phyloP scores from a whole-genome alignment of 2,329 filamentous ascomycete species.

The Diaporthe nobilis region DNA sequence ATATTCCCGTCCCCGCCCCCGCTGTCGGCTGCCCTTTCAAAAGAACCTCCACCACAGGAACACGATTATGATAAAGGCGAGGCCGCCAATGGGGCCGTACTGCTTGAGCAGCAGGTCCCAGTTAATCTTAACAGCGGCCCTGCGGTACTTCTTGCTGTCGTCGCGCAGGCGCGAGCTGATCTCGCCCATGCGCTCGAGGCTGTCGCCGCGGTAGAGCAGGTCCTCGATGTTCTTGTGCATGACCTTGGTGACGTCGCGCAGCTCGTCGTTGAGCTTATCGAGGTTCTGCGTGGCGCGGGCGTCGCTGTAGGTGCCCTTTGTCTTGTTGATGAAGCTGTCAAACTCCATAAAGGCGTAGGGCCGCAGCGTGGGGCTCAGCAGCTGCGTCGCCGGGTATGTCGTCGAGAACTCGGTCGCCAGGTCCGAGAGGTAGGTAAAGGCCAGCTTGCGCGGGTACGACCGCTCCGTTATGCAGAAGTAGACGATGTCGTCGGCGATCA shows the following conservation, averaged over 20 bases:
- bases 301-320: conserved; percentile 94
- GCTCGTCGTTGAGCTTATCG: conserved; percentile 95
- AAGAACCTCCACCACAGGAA: conserved; percentile 97
- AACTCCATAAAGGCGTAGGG: conserved; percentile 99
- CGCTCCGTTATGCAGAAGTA: conserved; percentile 95
- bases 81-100: conserved; percentile 90
- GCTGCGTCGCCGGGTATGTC: conserved; percentile 81
- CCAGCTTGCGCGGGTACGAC: conserved; percentile 96
- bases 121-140: conserved; percentile 94
- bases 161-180: conserved; percentile 89
- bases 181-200: conserved; percentile 96
- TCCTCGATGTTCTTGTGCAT: conserved; percentile 99
- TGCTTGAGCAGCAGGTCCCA: conserved; percentile 98
- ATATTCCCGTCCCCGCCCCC: too few relatives aligned
- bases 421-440: conserved; percentile 97
- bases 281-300: conserved; percentile 91
- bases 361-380: conserved; percentile 81
- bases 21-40: conserved; percentile 56
- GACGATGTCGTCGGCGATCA: conserved; percentile 85
- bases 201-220: conserved; percentile 93
- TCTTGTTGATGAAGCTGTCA: conserved; percentile 95
- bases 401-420: conserved; percentile 91
- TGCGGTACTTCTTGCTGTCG: conserved; percentile 94
- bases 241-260: conserved; percentile 97
- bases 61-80: conserved; percentile 86